phyloP scores from a whole-genome alignment of 306 rosid species.

The Prinsepia uniflora region DNA sequence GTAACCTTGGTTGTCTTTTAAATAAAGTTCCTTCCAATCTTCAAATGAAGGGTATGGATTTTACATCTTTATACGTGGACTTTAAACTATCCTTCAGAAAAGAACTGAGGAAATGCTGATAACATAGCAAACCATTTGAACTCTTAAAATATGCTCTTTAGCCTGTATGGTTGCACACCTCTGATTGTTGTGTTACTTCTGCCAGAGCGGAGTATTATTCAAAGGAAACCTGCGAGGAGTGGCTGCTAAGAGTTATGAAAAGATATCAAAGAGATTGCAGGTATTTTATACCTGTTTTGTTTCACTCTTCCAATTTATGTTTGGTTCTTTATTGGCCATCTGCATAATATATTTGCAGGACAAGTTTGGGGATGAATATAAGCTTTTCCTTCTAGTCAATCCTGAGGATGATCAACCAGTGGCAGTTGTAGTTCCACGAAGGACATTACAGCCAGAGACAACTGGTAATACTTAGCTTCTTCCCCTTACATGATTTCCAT shows the following conservation, averaged over 20 bases:
- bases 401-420: slow-evolving; percentile 99
- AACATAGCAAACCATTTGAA: neutral
- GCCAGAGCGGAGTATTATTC: slow-evolving; percentile 87
- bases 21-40: neutral
- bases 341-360: slow-evolving; percentile 44
- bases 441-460: slow-evolving; percentile 87
- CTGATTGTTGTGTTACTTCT: slow-evolving; percentile 24
- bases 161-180: neutral
- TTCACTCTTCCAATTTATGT: slow-evolving; percentile 13
- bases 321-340: slow-evolving; percentile 26
- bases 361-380: slow-evolving; percentile 76
- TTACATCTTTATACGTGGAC: neutral
- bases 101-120: slow-evolving; percentile 6
- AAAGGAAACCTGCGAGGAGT: slow-evolving; percentile 93
- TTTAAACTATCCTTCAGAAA: neutral
- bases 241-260: slow-evolving; percentile 84
- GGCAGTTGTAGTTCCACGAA: slow-evolving; percentile 86
- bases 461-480: slow-evolving; percentile 45
- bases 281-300: slow-evolving; percentile 27
- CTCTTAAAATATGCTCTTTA: neutral
- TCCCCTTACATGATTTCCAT: neutral
- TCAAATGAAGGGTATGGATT: neutral
- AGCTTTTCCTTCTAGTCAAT: slow-evolving; percentile 79
- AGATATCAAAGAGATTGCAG: slow-evolving; percentile 76
- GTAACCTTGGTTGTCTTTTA: neutral